Evolutionary conservation across 495 filamentous ascomycete genomes (phyloP).

Genomic region (Penicillium steckii): DNA sequence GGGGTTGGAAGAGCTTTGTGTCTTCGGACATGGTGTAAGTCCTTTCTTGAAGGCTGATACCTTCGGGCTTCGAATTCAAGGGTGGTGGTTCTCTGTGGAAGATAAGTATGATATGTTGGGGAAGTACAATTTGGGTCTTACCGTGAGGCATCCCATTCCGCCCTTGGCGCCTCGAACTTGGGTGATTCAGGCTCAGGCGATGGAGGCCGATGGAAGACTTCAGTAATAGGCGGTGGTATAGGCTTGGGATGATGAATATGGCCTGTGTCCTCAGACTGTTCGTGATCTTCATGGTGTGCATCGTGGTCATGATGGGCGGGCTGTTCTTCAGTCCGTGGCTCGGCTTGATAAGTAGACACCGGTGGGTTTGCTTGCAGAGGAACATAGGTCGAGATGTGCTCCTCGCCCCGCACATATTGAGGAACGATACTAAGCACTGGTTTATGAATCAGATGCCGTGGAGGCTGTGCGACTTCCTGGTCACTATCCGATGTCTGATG

Average conservation of each 20-base stretch:
- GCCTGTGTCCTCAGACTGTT: conserved; percentile 2
- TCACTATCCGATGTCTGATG: conserved; percentile 2
- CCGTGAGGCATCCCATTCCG: conserved; percentile 68
- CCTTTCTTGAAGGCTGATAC: conserved; percentile 66
- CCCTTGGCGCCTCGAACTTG: conserved; percentile 49
- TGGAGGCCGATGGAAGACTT: conserved; percentile 33
- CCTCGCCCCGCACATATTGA: conserved; percentile 47
- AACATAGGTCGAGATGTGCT: conserved; percentile 39
- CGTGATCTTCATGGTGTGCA: conserved; percentile 5
- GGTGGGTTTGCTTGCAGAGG: conserved; percentile 16
- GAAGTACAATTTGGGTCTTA: conserved; percentile 28
- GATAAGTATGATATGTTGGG: conserved; percentile 18
- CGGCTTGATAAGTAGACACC: conserved; percentile 9
- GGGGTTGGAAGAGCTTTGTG: conserved; percentile 68
- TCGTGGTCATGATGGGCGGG: conserved; percentile 4
- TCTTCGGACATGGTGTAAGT: conserved; percentile 77
- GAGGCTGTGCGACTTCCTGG: not conserved
- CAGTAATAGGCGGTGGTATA: conserved; percentile 34
- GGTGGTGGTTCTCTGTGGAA: conserved; percentile 68
- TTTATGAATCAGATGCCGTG: not conserved
- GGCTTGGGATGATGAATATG: conserved; percentile 31
- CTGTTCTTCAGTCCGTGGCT: conserved; percentile 6
- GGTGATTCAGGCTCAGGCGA: conserved; percentile 37
- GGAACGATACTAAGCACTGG: conserved; percentile 40
- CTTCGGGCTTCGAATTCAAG: conserved; percentile 71